A percentile compares a stretch with the other conserved stretches of the same genome.
phyloP scores from a whole-genome alignment of 345 rosid species.

The Acer yangbiense region DNA sequence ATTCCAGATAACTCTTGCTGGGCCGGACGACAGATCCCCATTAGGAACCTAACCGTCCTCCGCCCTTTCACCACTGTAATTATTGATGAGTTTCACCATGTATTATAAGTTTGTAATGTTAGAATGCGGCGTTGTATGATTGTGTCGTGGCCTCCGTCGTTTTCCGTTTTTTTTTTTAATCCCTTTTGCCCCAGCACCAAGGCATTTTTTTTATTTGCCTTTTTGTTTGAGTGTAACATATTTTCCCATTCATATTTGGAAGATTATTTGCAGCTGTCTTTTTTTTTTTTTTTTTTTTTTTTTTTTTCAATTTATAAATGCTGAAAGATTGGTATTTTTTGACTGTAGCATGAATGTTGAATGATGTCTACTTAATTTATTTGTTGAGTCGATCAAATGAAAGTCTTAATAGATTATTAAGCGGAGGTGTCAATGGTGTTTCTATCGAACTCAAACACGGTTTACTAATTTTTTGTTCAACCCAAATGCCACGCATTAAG shows the following conservation, averaged over 20 bases:
- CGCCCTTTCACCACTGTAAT: constrained; percentile 30
- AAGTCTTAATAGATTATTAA: background rate
- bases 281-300: too few relatives aligned
- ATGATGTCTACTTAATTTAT: background rate
- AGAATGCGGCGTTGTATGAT: constrained; percentile 26
- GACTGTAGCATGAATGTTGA: background rate
- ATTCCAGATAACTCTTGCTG: constrained; percentile 59
- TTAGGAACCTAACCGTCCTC: constrained; percentile 29
- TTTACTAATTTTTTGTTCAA: too few relatives aligned
- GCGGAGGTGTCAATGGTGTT: too few relatives aligned
- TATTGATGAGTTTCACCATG: constrained; percentile 23
- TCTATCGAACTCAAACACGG: too few relatives aligned
- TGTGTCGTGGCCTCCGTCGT: constrained; percentile 25
- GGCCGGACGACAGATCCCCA: constrained; percentile 61
- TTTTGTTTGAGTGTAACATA: constrained; percentile 33
- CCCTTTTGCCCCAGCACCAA: constrained; percentile 16
- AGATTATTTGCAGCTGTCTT: constrained; percentile 12
- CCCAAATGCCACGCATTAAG: too few relatives aligned
- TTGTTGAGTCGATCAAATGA: too few relatives aligned
- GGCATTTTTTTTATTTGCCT: constrained; percentile 50
- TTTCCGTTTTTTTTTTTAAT: background rate
- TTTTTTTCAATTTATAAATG: background rate
- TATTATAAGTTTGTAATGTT: constrained; percentile 45
- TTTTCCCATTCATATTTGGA: constrained; percentile 1
- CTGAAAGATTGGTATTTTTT: constrained; percentile 7